A percentile compares a stretch with the other conserved stretches of the same genome.
Evolutionary conservation across 345 rosid species (phyloP).

Genomic region (Turritis glabra): DNA sequence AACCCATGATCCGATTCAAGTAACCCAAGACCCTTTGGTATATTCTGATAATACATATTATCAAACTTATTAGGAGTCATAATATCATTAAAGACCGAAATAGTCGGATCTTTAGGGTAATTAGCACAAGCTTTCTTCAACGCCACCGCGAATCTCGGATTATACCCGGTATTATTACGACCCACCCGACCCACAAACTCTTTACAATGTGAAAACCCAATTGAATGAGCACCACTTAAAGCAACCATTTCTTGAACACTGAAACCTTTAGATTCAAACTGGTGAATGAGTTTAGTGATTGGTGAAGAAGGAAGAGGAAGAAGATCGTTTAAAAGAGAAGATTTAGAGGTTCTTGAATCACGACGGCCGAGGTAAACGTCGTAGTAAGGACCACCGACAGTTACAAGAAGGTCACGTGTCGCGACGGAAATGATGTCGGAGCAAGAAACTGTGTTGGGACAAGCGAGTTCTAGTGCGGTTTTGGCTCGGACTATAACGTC

Average conservation of each 20-base stretch:
- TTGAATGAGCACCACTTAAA: slow-evolving; percentile 83
- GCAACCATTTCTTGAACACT: slow-evolving; percentile 84
- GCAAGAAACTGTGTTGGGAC: slow-evolving; percentile 86
- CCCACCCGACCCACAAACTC: slow-evolving; percentile 53
- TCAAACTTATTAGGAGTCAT: slow-evolving; percentile 92
- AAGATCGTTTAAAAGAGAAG: slow-evolving; percentile 48
- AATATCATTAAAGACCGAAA: slow-evolving; percentile 86
- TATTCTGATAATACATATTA: slow-evolving; percentile 74
- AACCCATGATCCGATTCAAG: slow-evolving; percentile 79
- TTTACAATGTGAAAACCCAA: slow-evolving; percentile 92
- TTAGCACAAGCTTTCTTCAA: slow-evolving; percentile 65
- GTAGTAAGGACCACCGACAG: slow-evolving; percentile 80
- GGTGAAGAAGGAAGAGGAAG: slow-evolving; percentile 72
- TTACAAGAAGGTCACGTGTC: slow-evolving; percentile 68
- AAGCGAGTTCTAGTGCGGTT: slow-evolving; percentile 82
- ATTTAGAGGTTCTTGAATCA: slow-evolving; percentile 56
- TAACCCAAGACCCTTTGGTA: slow-evolving; percentile 77
- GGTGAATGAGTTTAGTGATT: slow-evolving; percentile 47
- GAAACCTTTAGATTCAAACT: slow-evolving; percentile 65
- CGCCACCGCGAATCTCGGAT: slow-evolving; percentile 67
- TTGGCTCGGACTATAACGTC: slow-evolving; percentile 78
- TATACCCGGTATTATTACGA: slow-evolving; percentile 55
- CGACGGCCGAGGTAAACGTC: slow-evolving; percentile 70
- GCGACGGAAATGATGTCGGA: slow-evolving; percentile 84
- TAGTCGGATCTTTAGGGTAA: slow-evolving; percentile 61